Evolutionary conservation across 805 yeast species (phyloP), one percentile per base, ranked within the genome.

Genomic region (Saccharomycopsis sp.): DNA sequence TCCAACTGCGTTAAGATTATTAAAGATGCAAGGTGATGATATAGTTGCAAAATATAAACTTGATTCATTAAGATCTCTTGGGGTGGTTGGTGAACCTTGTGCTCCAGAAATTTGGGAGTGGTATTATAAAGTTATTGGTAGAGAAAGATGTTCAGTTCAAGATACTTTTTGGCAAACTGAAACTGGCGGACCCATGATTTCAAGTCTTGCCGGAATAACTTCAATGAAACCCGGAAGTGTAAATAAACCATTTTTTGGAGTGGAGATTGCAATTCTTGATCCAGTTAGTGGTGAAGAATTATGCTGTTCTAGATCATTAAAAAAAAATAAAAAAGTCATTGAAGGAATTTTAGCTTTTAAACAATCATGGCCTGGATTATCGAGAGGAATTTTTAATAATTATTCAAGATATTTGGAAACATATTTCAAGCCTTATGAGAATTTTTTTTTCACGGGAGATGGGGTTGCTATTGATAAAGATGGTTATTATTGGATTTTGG

Each of bases 111-210:
- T 81, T 47, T 81, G 92, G 92, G 85, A 80, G 56, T 81, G 92
- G 92, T 81, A 79, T 59, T 72, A 74, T 54, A 79, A 77, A 48
- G 66, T 70, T 51, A 72, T 81, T 51, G 92, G 89, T 53, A 70
- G 74, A 55, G 70, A 73, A 39, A 64, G 78, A 58, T 73, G 82
- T 52, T 79, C 81, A 56, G 73, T 82, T 47, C 68, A 79, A 53
- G 94, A 83, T 61, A 83, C 94, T 28, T 82, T 80, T 67, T 83
- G 94, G 94, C 88, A 81, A 66, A 83, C 94, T 3, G 94, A 83
- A 61, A 74, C 85, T 12, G 92, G 92, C 34, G 76, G 88, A 36
- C 92, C 82, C 56, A 65, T 83, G 57, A 73, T 83, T 46, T 71
- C 86, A 31, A 86, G 89, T 44, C 57, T 83, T 45, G 86, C 92